Base-by-base conservation (phyloP, 345 rosid species). In the Cardamine resedifolia region DNA sequence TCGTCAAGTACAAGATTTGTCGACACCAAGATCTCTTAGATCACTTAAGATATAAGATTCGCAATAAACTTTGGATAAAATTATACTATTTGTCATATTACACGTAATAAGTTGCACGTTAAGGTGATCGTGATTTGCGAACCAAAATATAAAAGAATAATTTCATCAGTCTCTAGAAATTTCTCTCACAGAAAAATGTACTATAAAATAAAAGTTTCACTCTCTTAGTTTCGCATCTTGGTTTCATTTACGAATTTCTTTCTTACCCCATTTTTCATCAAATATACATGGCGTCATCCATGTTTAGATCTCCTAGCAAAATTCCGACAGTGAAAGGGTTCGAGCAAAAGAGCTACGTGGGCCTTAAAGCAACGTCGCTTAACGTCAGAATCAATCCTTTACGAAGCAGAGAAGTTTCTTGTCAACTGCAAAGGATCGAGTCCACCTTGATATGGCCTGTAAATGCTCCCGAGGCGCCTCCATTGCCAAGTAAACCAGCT, bases 381-480 rank as follows among this genome's bases (percentile, higher is more conserved):
- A 72, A 27, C 36, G 21, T 75, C 48, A 75, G 63, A 44, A 53
- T 69, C 66, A 69, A 39, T 64, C 51, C 18, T 49, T 70, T 43
- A n/a, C 41, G 15, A 53, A 12, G 57, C 2, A 53, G 10, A 43
- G 20, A 63, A 39, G 64, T 72, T 72, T 2, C 58, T 47, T 45
- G 58, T 56, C 69, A 67, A 43, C 34, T 33, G 23, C 75, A 41
- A 58, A 16, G 6, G 67, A 21, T n/a, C 24, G 66, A 71, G 27
- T 30, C 72, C 23, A 15, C 64, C 45, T 18, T 75, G 85, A 87
- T 66, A 87, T 82, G 43, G 85, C 85, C 30, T 83, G 90, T 11
- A 6, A 82, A 81, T 47, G 81, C 79, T 10, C 90, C 87, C 1
- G 82, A 89, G 66, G 94, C 82, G 45, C 88, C 89, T 76, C 86